These are phyloP conservation scores for Pisolithus microcarpus DNA, from an alignment of 768 basidiomycete genomes.

Conservation along the genomic window DNA sequence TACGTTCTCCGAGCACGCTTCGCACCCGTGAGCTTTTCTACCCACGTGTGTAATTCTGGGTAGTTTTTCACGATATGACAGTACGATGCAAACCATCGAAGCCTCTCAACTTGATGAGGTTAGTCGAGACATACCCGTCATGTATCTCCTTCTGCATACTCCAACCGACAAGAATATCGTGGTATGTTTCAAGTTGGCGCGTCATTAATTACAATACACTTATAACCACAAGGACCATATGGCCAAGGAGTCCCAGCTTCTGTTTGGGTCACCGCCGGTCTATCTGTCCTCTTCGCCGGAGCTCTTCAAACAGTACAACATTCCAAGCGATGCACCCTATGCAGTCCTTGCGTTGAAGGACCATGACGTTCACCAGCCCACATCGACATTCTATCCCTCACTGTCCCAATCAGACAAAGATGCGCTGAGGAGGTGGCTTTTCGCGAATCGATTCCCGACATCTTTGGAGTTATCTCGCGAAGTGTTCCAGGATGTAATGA, in stretches of 20 bases:
- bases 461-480: constrained; percentile 67
- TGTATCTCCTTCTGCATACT: constrained; percentile 54
- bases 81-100: constrained; percentile 34
- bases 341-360: constrained; percentile 65
- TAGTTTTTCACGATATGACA: constrained; percentile 10
- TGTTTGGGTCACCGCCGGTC: constrained; percentile 44
- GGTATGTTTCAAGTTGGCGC: constrained; percentile 17
- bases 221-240: constrained; percentile 38
- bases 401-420: background rate
- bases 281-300: constrained; percentile 32
- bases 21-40: constrained; percentile 47
- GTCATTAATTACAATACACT: background rate
- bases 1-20: constrained; percentile 69
- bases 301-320: constrained; percentile 28
- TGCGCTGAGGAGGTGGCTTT: constrained; percentile 47
- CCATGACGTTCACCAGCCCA: constrained; percentile 40
- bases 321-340: constrained; percentile 40
- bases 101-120: constrained; percentile 36
- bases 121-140: constrained; percentile 41
- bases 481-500: constrained; percentile 83
- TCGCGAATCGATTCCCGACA: constrained; percentile 65
- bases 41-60: constrained; percentile 7
- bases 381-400: constrained; percentile 33
- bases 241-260: constrained; percentile 45
- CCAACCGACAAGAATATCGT: constrained; percentile 24